Evolutionary conservation across 345 rosid genomes (phyloP), one percentile per base, ranked within the genome.

Genomic region (Populus simonii): DNA sequence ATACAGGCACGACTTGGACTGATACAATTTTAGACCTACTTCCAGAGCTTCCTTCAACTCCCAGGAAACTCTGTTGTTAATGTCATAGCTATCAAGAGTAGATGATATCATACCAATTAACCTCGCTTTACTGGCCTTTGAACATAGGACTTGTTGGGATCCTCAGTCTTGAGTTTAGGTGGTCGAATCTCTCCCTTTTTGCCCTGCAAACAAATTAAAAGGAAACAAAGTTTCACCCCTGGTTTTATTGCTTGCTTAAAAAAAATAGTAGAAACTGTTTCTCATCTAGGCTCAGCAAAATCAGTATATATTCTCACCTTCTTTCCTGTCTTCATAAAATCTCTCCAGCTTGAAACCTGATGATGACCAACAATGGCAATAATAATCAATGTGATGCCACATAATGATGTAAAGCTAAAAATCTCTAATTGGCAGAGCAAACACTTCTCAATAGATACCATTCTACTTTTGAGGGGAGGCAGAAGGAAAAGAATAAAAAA

Each of bases 281-380:
- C 36, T n/a, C 20, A 63, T 31, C 13, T 2, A 51, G 41, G 9
- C 13, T 5, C 31, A 45, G 66, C 20, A 13, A 33, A 68, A 70
- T 33, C n/a, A 66, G 39, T 43, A 65, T 49, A 65, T n/a, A 29
- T 7, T 57, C 86, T 86, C 80, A 92, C 98, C 92, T 94, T 94
- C 86, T 94, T 94, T 72, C 96, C 96, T 12, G 87, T 81, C 88
- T 92, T 94, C 96, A 87, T 88, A 84, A 92, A 95, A 80, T 93
- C 97, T 84, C 97, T 92, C 98, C 96, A 90, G 90, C 99, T 89
- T 55, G 97, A 95, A 71, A 93, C 97, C 96, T 94, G 86, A 47
- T 35, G 20, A 78, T 33, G 43, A 78, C 47, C 59, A 53, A 2
- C 22, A 53, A 53, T 20, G 22, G 18, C 59, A 18, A 20, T 53